Evolutionary conservation across 2,329 filamentous ascomycete genomes (phyloP), one percentile per base, ranked within the genome.

Genomic region (Aureobasidium subglaciale): DNA sequence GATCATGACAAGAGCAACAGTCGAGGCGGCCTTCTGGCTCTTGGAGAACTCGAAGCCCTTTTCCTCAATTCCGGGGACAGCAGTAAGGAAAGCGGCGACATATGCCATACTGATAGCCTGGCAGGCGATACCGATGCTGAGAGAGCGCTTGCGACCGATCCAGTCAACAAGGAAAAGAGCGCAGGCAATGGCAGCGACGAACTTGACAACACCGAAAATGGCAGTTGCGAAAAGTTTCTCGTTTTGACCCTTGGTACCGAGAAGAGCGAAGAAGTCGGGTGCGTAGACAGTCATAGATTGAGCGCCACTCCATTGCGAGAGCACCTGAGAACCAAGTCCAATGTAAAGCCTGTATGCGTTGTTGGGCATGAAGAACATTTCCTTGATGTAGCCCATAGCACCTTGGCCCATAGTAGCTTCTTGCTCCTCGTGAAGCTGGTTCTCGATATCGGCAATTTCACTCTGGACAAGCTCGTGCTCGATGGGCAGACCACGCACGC

Each of bases 131-230:
- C 77, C 77, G 27, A 71, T 68, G 20, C 68, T 64, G 6, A 79
- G 68, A 1, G 75, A 67, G 27, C 75, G 70, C 69, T 89, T 90
- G 57, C 87, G 83, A 4, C 87, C 87, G 59, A 90, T 83, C 48
- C 86, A 81, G 62, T 90, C 87, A 60, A 90, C 85, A 7, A 90
- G 77, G 77, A 90, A 88, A 43, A 90, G 76, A 0, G 86, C 86
- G 66, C 86, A 90, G 37, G 80, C 61, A 30, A 90, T 67, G 16
- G 85, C 81, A 0, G 84, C 77, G 6, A 81, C 67, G 49, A 90
- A 79, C 67, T 90, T 90, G 62, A 90, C 76, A 52, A 89, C 79
- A 46, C 87, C 87, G 53, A 90, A 89, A 48, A 90, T 81, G 5
- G 81, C 85, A 0, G 85, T 89, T 13, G 87, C 80, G 22, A 90